These are phyloP conservation scores for Clausena lansium DNA, from an alignment of 345 rosid genomes.

Conservation along the genomic window DNA sequence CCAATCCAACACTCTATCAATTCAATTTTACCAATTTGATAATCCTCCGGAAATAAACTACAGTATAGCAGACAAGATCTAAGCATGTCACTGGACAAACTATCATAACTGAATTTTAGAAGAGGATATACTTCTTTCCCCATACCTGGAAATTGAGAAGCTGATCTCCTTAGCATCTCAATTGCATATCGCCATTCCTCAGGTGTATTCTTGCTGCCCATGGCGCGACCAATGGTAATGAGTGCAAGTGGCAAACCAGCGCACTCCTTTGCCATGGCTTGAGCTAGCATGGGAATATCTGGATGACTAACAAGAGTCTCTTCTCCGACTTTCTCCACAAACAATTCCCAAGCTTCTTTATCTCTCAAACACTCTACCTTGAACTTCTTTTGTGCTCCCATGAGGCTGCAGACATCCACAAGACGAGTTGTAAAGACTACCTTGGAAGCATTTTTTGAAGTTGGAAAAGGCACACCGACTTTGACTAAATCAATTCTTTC, in stretches of 20 bases:
- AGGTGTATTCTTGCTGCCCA: constrained; percentile 11
- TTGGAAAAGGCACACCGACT: constrained; percentile 23
- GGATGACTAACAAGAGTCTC: constrained; percentile 7
- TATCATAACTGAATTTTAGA: constrained; percentile 3
- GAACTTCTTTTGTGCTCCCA: constrained; percentile 25
- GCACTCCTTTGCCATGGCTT: constrained; percentile 14
- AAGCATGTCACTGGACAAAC: background rate
- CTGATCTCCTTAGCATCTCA: background rate
- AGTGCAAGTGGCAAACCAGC: constrained; percentile 22
- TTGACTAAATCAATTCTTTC: background rate
- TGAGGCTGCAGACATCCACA: constrained; percentile 20
- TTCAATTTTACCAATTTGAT: background rate
- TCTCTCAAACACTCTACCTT: constrained; percentile 12
- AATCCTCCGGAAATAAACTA: background rate
- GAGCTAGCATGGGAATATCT: constrained; percentile 1
- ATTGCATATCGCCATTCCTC: constrained; percentile 12
- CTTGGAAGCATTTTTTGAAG: constrained; percentile 9
- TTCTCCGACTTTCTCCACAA: constrained; percentile 19
- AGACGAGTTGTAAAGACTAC: constrained; percentile 29
- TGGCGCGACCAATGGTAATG: constrained; percentile 19
- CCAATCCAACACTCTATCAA: background rate
- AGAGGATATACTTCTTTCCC: background rate
- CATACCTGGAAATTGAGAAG: background rate
- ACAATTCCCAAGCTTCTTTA: constrained; percentile 15
- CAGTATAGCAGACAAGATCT: constrained; percentile 9